A percentile compares a stretch with the other conserved stretches of the same genome.
Evolutionary conservation across 164 flowering plant genomes (phyloP).

Genomic region (Houttuynia cordata): DNA sequence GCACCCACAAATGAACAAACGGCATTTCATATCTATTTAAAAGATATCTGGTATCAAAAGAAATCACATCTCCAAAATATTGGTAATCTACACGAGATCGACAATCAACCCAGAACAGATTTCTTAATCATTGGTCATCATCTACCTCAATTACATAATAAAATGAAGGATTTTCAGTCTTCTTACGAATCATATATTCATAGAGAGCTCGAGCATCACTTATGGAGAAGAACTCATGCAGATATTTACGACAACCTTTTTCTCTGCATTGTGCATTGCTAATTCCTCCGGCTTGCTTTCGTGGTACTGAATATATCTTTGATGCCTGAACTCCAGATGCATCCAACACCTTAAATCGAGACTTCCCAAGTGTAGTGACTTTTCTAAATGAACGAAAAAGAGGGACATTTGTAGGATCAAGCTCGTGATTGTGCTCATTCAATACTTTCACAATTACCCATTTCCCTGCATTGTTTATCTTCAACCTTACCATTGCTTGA

Average conservation of each 20-base stretch:
- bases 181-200: not conserved
- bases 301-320: not conserved
- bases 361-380: not conserved
- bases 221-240: not conserved
- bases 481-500: not conserved
- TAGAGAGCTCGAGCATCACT: not conserved
- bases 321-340: not conserved
- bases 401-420: not conserved
- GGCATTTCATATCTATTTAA: slow-evolving; percentile 2
- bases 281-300: not conserved
- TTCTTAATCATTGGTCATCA: not conserved
- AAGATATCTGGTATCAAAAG: slow-evolving; percentile 3
- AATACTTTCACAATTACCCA: not conserved
- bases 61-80: slow-evolving; percentile 2
- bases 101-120: slow-evolving; percentile 5
- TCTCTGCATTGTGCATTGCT: not conserved
- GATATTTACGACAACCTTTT: not conserved
- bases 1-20: slow-evolving; percentile 3
- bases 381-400: not conserved
- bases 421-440: not conserved
- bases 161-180: not conserved
- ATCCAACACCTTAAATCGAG: not conserved
- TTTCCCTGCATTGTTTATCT: not conserved
- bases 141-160: slow-evolving; percentile 2
- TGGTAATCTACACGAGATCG: not conserved